A percentile compares a stretch with the other conserved stretches of the same genome.
phyloP scores from a whole-genome alignment of 805 yeast species.

The Ogataea ganodermae region DNA sequence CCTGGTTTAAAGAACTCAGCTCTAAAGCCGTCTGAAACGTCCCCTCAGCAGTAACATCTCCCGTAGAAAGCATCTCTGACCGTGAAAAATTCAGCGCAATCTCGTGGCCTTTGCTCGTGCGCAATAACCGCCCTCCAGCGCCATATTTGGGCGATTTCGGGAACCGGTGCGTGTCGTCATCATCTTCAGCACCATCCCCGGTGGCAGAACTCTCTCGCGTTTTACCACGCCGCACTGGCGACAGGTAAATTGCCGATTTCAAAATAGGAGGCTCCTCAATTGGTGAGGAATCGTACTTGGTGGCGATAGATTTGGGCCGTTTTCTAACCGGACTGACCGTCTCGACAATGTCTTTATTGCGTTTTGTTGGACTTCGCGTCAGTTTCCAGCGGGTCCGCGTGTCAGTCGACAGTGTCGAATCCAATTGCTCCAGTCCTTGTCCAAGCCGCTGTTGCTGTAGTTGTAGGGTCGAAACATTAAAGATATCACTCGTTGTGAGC shows the following conservation, averaged over 20 bases:
- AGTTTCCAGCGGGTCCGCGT: conserved; percentile 18
- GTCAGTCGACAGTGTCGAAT: conserved; percentile 5
- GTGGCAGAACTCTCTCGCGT: conserved; percentile 6
- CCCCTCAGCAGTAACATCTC: conserved; percentile 22
- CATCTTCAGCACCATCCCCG: conserved; percentile 10
- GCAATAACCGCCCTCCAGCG: conserved; percentile 38
- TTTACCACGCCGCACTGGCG: conserved; percentile 19
- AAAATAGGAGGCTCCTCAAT: conserved; percentile 35
- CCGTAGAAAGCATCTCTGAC: conserved; percentile 25
- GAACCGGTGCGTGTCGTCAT: conserved; percentile 36
- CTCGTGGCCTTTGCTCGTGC: conserved; percentile 31
- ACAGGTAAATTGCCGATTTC: conserved; percentile 26
- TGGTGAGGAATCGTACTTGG: conserved; percentile 37
- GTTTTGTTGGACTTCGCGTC: conserved; percentile 15
- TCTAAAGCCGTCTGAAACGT: conserved; percentile 25
- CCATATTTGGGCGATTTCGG: conserved; percentile 51
- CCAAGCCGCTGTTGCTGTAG: conserved; percentile 12
- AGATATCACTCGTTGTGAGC: conserved; percentile 24
- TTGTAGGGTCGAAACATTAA: conserved; percentile 21
- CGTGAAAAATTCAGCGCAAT: conserved; percentile 31
- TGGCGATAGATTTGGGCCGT: conserved; percentile 22
- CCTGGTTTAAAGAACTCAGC: conserved; percentile 18
- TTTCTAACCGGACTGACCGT: conserved; percentile 18
- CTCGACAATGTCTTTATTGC: conserved; percentile 13
- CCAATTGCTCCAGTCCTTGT: conserved; percentile 7